Conservation (phyloP, 352 stramenopile species). For the Pythium rhizo-oryzae region DNA sequence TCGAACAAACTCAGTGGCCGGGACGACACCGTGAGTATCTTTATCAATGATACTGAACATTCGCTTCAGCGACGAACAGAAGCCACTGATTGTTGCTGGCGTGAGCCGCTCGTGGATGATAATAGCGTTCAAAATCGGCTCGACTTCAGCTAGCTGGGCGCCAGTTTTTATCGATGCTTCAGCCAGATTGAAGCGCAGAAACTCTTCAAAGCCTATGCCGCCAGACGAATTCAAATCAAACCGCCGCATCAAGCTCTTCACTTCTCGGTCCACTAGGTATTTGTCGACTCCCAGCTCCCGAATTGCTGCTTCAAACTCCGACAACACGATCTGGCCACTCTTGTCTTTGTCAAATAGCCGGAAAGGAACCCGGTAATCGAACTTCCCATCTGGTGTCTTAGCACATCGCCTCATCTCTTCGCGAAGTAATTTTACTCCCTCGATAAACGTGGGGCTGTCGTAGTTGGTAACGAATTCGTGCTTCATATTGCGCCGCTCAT, state of each 20-base stretch:
- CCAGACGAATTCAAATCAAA: conserved; percentile 74
- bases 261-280: conserved; percentile 72
- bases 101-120: conserved; percentile 54
- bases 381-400: conserved; percentile 80
- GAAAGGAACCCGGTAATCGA: conserved; percentile 74
- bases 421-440: conserved; percentile 69
- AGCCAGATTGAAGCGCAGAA: conserved; percentile 74
- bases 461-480: conserved; percentile 84
- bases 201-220: conserved; percentile 75
- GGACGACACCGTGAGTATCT: conserved; percentile 54
- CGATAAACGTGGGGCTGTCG: conserved; percentile 76
- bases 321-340: conserved; percentile 67
- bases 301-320: conserved; percentile 70
- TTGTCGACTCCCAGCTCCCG: conserved; percentile 74
- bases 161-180: conserved; percentile 56
- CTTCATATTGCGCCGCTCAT: conserved; percentile 82
- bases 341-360: conserved; percentile 74
- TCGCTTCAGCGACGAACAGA: conserved; percentile 68
- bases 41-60: conserved; percentile 87
- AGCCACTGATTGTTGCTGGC: conserved; percentile 40
- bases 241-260: conserved; percentile 78
- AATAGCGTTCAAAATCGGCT: conserved; percentile 55
- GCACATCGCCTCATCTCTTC: conserved; percentile 75
- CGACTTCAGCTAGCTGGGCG: conserved; percentile 23
- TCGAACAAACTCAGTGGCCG: conserved; percentile 50